Evolutionary conservation across 2,329 filamentous ascomycete species (phyloP).

Genomic region (Trichophyton schoenleinii): DNA sequence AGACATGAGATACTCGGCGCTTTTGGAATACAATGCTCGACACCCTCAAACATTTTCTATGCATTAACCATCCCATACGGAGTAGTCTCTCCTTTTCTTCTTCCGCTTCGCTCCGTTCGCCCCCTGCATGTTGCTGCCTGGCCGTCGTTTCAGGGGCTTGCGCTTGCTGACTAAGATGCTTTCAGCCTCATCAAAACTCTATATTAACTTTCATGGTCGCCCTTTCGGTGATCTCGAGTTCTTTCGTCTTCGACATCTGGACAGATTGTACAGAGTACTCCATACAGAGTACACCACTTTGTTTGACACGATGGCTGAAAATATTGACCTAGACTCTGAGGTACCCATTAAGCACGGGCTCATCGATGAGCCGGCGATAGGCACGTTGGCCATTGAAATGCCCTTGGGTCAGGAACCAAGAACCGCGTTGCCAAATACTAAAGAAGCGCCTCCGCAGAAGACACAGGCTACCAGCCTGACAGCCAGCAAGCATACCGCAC

Average conservation of each 20-base stretch:
- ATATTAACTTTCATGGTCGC: not conserved
- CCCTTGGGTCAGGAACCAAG: not conserved
- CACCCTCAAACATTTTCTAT: not conserved
- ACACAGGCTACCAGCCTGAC: too few relatives aligned
- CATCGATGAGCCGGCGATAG: not conserved
- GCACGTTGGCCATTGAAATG: not conserved
- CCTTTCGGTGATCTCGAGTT: not conserved
- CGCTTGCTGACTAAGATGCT: not conserved
- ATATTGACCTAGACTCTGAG: not conserved
- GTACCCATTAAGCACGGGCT: not conserved
- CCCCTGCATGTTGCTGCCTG: not conserved
- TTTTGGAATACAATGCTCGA: not conserved
- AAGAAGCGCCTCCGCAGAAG: too few relatives aligned
- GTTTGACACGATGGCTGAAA: not conserved
- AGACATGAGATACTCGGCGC: not conserved
- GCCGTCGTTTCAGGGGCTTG: not conserved
- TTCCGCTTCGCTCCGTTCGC: not conserved
- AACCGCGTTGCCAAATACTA: too few relatives aligned
- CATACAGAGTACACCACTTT: not conserved
- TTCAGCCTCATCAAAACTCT: not conserved
- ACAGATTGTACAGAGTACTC: not conserved
- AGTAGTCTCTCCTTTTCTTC: not conserved
- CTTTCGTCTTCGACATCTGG: not conserved
- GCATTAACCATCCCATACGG: not conserved
- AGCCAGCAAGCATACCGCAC: too few relatives aligned